Percentiles rank a stretch among this genome's conserved stretches.
These are phyloP conservation scores for Blastosporella zonata DNA, from an alignment of 1,284 basidiomycete species.

Conservation along the genomic window DNA sequence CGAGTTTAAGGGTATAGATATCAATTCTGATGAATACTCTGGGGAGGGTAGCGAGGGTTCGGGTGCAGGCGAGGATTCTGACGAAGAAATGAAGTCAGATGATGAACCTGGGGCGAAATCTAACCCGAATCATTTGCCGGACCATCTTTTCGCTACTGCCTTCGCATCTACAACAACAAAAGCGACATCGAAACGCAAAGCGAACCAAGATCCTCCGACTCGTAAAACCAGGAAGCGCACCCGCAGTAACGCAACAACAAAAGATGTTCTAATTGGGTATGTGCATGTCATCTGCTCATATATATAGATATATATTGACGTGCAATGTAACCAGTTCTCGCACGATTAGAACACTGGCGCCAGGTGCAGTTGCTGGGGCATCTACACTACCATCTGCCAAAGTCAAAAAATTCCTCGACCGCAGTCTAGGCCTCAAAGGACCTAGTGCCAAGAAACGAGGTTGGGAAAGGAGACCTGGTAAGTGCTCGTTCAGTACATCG, in stretches of 20 bases:
- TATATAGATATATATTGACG: background rate
- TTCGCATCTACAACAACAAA: slow-evolving; percentile 33
- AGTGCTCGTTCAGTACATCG: background rate
- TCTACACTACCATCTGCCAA: slow-evolving; percentile 22
- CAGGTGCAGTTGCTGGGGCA: slow-evolving; percentile 10
- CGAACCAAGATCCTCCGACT: slow-evolving; percentile 8
- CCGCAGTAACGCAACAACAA: slow-evolving; percentile 23
- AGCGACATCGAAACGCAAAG: slow-evolving; percentile 17
- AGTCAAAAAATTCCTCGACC: slow-evolving; percentile 21
- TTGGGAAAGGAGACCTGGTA: slow-evolving; percentile 25
- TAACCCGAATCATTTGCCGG: slow-evolving; percentile 42
- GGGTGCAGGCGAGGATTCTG: slow-evolving; percentile 20
- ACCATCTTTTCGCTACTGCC: slow-evolving; percentile 46
- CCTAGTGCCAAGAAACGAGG: slow-evolving; percentile 17
- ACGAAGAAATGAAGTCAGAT: slow-evolving; percentile 19
- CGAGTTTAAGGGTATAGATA: slow-evolving; percentile 17
- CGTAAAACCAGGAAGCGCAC: slow-evolving; percentile 19
- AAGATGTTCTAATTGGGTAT: slow-evolving; percentile 26
- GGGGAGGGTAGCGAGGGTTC: slow-evolving; percentile 19
- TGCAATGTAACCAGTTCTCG: slow-evolving; percentile 9
- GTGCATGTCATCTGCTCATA: background rate
- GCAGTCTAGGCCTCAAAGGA: slow-evolving; percentile 19
- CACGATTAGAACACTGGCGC: slow-evolving; percentile 17
- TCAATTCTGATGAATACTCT: slow-evolving; percentile 17
- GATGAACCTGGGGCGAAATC: slow-evolving; percentile 18